Base-by-base conservation (phyloP, 2,329 filamentous ascomycete species). In the Endothia cerciana region DNA sequence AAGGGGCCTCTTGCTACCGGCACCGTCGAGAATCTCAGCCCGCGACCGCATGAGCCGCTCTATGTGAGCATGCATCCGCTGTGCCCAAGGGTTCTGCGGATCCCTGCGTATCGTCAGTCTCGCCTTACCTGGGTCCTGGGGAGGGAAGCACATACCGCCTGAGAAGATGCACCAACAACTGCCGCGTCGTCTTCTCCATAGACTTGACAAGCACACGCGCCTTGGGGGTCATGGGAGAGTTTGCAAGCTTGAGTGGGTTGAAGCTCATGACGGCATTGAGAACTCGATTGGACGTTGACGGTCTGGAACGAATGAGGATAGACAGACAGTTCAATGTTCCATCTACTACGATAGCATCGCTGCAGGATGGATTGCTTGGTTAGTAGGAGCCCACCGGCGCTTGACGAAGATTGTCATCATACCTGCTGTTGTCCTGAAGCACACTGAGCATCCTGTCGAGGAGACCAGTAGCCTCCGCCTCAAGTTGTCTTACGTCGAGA, bases 161-260 rank as follows among this genome's bases (percentile, higher is more conserved):
- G 71, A 91, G 83, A 62, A 97, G 82, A 77, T 97, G 94, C 62
- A 94, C 85, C 47, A 98, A 83, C 57, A 99, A 81, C 71, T 93
- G 88, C 72, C 93, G 87, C 3, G 91, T 91, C 30, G 95, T 99
- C 75, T 97, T 93, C 77, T 97, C 94, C 88, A 99, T 95, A 5
- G 94, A 98, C 77, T 90, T 93, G 68, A 97, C 85, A 72, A 94
- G 87, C 67, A 99, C 90, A 72, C 91, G 93, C 60, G 87, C 86
- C 74, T 89, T 92, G 2, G 92, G 86, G 0, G 91, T 94, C 81
- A 96, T 86, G 3, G 91, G 89, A 1, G 88, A 87, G 72, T 87
- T 90, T 65, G 91, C 92, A 70, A 92, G 86, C 77, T 91, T 93
- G 55, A 97, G 81, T 0, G 95, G 95, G 74, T 97, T 97, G 83